Percentiles rank a stretch among this genome's conserved stretches.
phyloP scores from a whole-genome alignment of 345 rosid genomes.

The Sapria himalayana region DNA sequence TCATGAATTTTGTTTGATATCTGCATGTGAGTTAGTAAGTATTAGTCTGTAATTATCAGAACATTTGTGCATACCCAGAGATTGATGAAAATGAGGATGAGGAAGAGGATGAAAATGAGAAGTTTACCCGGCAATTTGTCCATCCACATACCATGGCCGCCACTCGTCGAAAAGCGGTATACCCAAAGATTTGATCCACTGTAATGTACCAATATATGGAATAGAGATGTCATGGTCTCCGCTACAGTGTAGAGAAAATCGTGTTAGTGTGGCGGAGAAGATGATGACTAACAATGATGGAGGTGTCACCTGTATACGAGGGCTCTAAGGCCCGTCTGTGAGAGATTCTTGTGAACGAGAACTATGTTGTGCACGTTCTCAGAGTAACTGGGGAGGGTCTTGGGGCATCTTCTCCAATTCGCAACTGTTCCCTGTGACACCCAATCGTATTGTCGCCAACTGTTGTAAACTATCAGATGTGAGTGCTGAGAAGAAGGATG shows the following conservation, averaged over 20 bases:
- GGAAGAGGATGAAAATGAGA: neutral
- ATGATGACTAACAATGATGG: no score
- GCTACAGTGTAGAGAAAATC: no score
- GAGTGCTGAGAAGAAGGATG: neutral
- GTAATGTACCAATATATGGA: slow-evolving; percentile 14
- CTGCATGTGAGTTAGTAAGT: slow-evolving; percentile 3
- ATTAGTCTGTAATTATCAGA: neutral
- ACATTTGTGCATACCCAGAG: neutral
- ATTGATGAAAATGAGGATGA: no score
- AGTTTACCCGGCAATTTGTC: slow-evolving; percentile 20
- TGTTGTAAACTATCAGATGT: no score
- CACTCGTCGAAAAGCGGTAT: slow-evolving; percentile 12
- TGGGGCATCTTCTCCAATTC: slow-evolving; percentile 15
- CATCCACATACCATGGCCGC: slow-evolving; percentile 17
- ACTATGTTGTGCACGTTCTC: slow-evolving; percentile 6
- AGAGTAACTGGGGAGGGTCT: slow-evolving; percentile 10
- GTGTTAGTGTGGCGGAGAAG: no score
- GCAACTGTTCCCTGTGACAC: slow-evolving; percentile 13
- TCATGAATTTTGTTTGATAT: slow-evolving; percentile 20
- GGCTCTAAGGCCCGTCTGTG: slow-evolving; percentile 18
- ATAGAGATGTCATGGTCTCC: slow-evolving; percentile 18
- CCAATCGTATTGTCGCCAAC: no score
- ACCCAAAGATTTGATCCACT: slow-evolving; percentile 15
- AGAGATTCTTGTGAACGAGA: slow-evolving; percentile 14
- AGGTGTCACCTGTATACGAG: slow-evolving; percentile 15